Percentiles rank a stretch among this genome's conserved stretches.
These are phyloP conservation scores for Mycena metata DNA, from an alignment of 768 basidiomycete genomes.

Conservation along the genomic window DNA sequence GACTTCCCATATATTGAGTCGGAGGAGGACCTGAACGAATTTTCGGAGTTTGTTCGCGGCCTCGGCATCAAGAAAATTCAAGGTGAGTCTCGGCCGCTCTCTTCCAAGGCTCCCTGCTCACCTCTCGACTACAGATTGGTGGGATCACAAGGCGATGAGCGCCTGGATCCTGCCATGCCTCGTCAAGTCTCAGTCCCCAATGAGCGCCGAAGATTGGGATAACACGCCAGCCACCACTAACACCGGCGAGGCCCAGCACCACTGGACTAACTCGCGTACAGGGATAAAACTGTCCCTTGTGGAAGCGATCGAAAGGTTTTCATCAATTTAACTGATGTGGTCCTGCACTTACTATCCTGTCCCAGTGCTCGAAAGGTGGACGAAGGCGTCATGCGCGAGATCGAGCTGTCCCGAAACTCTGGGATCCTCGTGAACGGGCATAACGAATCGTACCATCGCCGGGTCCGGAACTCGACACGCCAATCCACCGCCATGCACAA, in stretches of 20 bases:
- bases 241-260: constrained; percentile 8
- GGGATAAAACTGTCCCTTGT: too few species aligned
- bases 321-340: neutral
- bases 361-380: constrained; percentile 30
- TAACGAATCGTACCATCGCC: constrained; percentile 22
- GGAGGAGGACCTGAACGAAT: neutral
- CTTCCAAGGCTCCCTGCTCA: neutral
- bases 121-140: neutral
- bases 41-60: neutral
- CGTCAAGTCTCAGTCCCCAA: neutral
- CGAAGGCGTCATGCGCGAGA: constrained; percentile 17
- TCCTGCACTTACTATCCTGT: too few species aligned
- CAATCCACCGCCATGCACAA: constrained; percentile 12
- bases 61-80: too few species aligned
- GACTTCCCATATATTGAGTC: too few species aligned
- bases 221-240: neutral
- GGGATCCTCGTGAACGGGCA: constrained; percentile 31
- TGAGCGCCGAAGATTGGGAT: constrained; percentile 1
- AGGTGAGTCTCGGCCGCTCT: neutral
- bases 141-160: neutral
- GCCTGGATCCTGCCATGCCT: neutral
- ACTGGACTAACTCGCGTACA: neutral
- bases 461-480: constrained; percentile 10
- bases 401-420: constrained; percentile 13
- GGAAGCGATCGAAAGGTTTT: neutral